Evolutionary conservation across 1,139 yeast genomes (phyloP), one percentile per base, ranked within the genome.

Genomic region (Blastobotrys indianensis): DNA sequence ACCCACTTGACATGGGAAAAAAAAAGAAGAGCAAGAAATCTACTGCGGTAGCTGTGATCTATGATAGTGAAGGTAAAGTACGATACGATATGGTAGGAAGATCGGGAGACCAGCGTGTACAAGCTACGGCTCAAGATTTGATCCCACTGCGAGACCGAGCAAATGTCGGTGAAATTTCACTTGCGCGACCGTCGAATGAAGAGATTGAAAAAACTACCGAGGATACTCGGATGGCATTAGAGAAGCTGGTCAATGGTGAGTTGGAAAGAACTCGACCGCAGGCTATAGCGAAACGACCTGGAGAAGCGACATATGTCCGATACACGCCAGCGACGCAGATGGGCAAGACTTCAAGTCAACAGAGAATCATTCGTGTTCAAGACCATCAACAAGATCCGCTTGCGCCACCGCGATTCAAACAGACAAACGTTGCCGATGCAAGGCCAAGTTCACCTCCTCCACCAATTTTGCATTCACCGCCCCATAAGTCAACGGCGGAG

Each of bases 371-470:
- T 35, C 76, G 76, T 52, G 74, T 82, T 40, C 79, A 76, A 1
- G 84, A 81, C 45, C 70, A 68, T 45, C 76, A 79, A 48, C 75
- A 77, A 44, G 98, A 92, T 66, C 98, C 97, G 0, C 75, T 90
- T 75, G 79, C 86, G 31, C 97, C 97, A 0, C 81, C 92, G 0
- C 79, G 79, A 52, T 82, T 83, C 67, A 82, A 82, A 60, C 77
- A 83, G 38, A 76, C 84, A 31, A 88, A 88, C 56, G 81, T 82
- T 37, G 80, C 94, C 20, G 80, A 74, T 35, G 74, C 78, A 31
- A 82, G 87, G 0, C 77, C 84, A 0, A 79, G 88, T 0, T 47
- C 51, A 9, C 86, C 88, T 0, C 73, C 73, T 1, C 73, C 73
- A 1, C 81, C 80, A 2, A 65, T 75, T 7, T 52, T 72, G 40